Percentiles rank a stretch among this genome's conserved stretches.
Conservation (phyloP, 805 yeast genomes). For the Grigorovia jiainica region DNA sequence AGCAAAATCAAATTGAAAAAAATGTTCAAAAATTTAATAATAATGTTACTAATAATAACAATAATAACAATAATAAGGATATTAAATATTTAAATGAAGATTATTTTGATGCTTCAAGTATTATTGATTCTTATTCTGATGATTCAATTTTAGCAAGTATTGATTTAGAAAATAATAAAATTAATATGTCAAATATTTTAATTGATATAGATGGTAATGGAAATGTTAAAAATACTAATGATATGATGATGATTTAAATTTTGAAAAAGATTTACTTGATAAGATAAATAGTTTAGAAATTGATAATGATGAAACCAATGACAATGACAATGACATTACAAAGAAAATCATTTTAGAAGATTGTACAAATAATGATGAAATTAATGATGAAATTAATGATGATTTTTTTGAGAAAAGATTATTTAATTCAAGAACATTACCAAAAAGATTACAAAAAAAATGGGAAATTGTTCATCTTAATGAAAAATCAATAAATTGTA, state of each 20-base stretch:
- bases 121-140: not conserved
- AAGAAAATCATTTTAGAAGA: too few species aligned
- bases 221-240: too few species aligned
- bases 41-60: not conserved
- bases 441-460: constrained; percentile 12
- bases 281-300: not conserved
- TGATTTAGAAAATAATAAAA: not conserved
- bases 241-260: not conserved
- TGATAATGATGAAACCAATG: not conserved
- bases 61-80: not conserved
- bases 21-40: not conserved
- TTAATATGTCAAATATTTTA: not conserved
- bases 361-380: too few species aligned
- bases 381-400: not conserved
- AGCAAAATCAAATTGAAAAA: not conserved
- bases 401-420: not conserved
- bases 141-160: not conserved
- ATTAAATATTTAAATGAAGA: too few species aligned
- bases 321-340: not conserved
- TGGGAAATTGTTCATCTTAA: constrained; percentile 18
- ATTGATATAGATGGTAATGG: not conserved
- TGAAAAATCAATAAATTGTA: not conserved
- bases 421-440: constrained; percentile 1
- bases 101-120: not conserved
- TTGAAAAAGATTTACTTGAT: not conserved